Evolutionary conservation across 768 basidiomycete species (phyloP), one percentile per base, ranked within the genome.

Genomic region (Tylopilus plumbeoviolaceoides): DNA sequence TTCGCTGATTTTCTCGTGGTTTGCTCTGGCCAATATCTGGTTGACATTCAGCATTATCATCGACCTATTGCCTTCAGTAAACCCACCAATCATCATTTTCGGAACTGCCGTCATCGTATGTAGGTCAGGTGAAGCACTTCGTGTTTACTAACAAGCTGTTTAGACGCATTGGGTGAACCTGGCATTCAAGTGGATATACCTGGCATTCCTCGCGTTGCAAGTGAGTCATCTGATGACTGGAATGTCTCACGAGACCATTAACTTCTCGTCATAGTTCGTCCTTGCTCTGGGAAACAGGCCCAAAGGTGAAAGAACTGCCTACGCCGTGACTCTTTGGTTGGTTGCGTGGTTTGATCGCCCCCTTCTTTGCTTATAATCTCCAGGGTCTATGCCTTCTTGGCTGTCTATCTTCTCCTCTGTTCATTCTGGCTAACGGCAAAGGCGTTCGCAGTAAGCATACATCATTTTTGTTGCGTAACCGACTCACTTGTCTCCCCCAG

Each of bases 1-100:
- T 67, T 86, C 81, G 28, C 76, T 98, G 53, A 60, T 94, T 59
- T 95, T 98, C 75, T 85, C 89, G 9, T 98, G 92, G 91, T 95
- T 97, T 72, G 85, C 91, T 3, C 70, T 94, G 53, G 91, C 92
- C 58, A 95, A 95, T 65, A 74, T 95, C 41, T 97, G 91, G 91
- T 74, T 97, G 53, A 95, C 90, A n/a, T 95, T 95, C 78, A 85
- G 85, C 55, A 95, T 95, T 71, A 91, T 95, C 69, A 91, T 95
- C 77, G 84, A 93, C 62, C 79, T 97, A 39, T 77, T 94, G 14
- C 88, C 89, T 52, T 47, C 75, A 67, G 62, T 70, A 31, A 10
- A 54, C 0, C 30, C 30, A 30, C 30, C 30, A 30, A 77, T 83
- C 53, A 55, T 74, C 43, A 72, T 94, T 48, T 97, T 97, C 57